Evolutionary conservation across 2,329 filamentous ascomycete species (phyloP).

Genomic region (Trichoderma koningiopsis): DNA sequence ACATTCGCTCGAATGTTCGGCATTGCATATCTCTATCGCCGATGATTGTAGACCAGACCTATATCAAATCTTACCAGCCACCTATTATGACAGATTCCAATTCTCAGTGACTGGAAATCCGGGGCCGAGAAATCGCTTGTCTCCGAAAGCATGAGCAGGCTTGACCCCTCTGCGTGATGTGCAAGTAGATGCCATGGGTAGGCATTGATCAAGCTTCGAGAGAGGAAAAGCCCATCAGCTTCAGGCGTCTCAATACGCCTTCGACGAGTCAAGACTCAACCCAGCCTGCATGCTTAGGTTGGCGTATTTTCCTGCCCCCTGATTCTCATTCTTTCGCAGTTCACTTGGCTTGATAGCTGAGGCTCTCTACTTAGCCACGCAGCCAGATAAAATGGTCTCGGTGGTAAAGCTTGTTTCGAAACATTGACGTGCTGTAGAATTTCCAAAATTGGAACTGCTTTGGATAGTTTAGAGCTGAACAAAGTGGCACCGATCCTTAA

Average conservation of each 20-base stretch:
- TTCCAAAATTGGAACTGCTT: slow-evolving; percentile 6
- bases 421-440: background rate
- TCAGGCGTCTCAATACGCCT: background rate
- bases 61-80: background rate
- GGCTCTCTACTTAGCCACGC: background rate
- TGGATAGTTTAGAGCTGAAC: background rate
- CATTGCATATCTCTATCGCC: slow-evolving; percentile 13
- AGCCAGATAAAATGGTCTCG: background rate
- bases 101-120: slow-evolving; percentile 3
- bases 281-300: background rate
- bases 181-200: background rate
- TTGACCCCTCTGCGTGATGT: background rate
- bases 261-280: slow-evolving; percentile 12
- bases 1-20: background rate
- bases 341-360: background rate
- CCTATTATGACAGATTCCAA: background rate
- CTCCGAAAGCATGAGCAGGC: background rate
- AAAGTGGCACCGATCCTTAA: background rate
- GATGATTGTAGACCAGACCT: background rate
- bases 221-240: background rate
- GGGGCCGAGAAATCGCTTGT: background rate
- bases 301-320: background rate
- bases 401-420: slow-evolving; percentile 2
- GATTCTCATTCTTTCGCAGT: background rate
- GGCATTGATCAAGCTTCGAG: background rate